Evolutionary conservation across 306 rosid genomes (phyloP).

Genomic region (Cicer arietinum): DNA sequence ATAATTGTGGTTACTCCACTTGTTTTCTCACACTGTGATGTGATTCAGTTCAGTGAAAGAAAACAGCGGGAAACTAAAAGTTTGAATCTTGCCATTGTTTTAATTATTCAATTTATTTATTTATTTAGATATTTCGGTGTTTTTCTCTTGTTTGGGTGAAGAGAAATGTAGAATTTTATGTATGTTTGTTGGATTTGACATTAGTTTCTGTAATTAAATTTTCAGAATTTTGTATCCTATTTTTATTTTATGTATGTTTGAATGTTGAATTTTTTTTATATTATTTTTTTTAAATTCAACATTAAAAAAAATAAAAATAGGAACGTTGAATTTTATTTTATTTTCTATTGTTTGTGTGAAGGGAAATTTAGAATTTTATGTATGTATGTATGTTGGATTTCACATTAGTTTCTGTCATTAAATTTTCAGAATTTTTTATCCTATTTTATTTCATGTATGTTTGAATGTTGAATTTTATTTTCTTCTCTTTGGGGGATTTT

Average conservation of each 20-base stretch:
- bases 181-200: neutral
- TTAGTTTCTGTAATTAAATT: neutral
- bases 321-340: neutral
- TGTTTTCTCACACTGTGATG: conserved; percentile 32
- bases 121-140: neutral
- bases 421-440: conserved; percentile 22
- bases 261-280: neutral
- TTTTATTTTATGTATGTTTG: neutral
- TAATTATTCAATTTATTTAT: neutral
- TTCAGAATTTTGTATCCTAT: conserved; percentile 16
- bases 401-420: neutral
- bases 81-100: conserved; percentile 32
- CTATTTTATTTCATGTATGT: neutral
- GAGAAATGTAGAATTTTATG: neutral
- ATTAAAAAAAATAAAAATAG: no score
- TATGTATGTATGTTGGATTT: neutral
- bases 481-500: neutral
- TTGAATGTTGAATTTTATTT: neutral
- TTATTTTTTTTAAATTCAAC: no score
- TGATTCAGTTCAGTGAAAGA: conserved; percentile 14
- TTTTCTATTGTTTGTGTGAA: conserved; percentile 18
- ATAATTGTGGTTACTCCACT: neutral
- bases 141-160: conserved; percentile 19
- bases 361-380: neutral
- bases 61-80: conserved; percentile 9